Evolutionary conservation across 2,329 filamentous ascomycete genomes (phyloP).

Genomic region (Incumbomyces lentus): DNA sequence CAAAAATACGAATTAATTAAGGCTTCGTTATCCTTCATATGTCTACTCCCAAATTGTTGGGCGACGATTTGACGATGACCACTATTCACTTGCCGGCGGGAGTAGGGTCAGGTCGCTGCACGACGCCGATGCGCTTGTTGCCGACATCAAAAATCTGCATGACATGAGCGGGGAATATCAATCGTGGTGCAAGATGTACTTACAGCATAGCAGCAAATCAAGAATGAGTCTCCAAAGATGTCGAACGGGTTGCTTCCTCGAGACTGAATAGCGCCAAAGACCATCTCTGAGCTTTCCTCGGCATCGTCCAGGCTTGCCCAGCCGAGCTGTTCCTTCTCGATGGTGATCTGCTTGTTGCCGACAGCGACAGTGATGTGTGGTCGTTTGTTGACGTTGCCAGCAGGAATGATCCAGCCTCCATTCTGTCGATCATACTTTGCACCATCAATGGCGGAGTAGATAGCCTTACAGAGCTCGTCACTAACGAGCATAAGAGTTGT

Average conservation of each 20-base stretch:
- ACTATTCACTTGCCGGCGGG: slow-evolving; percentile 3
- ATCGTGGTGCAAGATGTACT: slow-evolving; percentile 22
- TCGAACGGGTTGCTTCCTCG: slow-evolving; percentile 47
- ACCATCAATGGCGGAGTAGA: slow-evolving; percentile 56
- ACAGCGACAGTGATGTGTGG: slow-evolving; percentile 55
- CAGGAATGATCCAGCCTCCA: slow-evolving; percentile 57
- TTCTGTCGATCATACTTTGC: slow-evolving; percentile 44
- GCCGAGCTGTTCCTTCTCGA: slow-evolving; percentile 53
- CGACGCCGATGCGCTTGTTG: slow-evolving; percentile 48
- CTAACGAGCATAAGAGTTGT: slow-evolving; percentile 58
- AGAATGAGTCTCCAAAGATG: slow-evolving; percentile 53
- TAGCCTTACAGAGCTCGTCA: slow-evolving; percentile 49
- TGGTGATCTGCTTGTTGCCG: slow-evolving; percentile 48
- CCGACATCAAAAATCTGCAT: slow-evolving; percentile 52
- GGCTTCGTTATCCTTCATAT: too few relatives aligned
- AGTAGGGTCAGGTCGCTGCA: slow-evolving; percentile 41
- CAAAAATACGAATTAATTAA: too few relatives aligned
- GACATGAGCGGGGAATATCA: slow-evolving; percentile 9
- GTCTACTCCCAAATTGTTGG: too few relatives aligned
- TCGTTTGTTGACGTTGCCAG: slow-evolving; percentile 41
- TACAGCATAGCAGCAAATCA: slow-evolving; percentile 56
- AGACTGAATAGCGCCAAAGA: slow-evolving; percentile 57
- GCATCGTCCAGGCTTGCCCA: slow-evolving; percentile 39
- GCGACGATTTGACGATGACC: too few relatives aligned
- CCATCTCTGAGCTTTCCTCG: slow-evolving; percentile 44